Evolutionary conservation across 179 eudicot genomes (phyloP).

Genomic region (Pouteria campechiana): DNA sequence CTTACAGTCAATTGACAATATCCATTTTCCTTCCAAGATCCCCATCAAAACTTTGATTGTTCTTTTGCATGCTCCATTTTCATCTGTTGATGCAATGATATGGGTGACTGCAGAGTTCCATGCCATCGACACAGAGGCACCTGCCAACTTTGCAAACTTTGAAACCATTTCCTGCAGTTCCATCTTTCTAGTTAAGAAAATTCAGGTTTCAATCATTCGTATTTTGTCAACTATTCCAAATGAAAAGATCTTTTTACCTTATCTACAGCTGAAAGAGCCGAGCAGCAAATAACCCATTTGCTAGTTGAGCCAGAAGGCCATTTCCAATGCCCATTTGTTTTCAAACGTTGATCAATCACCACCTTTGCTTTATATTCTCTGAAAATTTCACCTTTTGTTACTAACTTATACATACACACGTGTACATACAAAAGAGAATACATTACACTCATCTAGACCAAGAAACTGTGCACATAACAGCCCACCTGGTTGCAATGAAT

Average conservation of each 20-base stretch:
- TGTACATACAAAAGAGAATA: no score
- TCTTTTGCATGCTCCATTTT: slow-evolving; percentile 77
- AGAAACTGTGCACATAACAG: no score
- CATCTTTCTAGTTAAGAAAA: slow-evolving; percentile 1
- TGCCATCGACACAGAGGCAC: slow-evolving; percentile 30
- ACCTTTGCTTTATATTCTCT: slow-evolving; percentile 31
- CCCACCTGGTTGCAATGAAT: no score
- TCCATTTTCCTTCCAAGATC: slow-evolving; percentile 92
- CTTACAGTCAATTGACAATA: slow-evolving; percentile 58
- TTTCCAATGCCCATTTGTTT: slow-evolving; percentile 23
- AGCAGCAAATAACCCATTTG: slow-evolving; percentile 72
- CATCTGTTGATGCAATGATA: slow-evolving; percentile 70
- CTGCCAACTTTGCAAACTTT: slow-evolving; percentile 49
- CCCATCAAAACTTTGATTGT: slow-evolving; percentile 91
- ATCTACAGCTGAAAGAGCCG: slow-evolving; percentile 58
- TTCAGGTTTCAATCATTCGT: no score
- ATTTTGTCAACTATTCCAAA: not conserved
- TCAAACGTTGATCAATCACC: slow-evolving; percentile 13
- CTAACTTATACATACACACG: no score
- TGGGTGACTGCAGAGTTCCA: slow-evolving; percentile 80
- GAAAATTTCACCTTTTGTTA: no score
- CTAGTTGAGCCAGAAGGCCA: slow-evolving; percentile 23
- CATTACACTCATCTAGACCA: no score
- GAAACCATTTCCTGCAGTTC: slow-evolving; percentile 58
- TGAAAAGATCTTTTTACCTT: slow-evolving; percentile 31